Conservation (phyloP, 2,329 filamentous ascomycete genomes). For the Colletotrichum sp. region DNA sequence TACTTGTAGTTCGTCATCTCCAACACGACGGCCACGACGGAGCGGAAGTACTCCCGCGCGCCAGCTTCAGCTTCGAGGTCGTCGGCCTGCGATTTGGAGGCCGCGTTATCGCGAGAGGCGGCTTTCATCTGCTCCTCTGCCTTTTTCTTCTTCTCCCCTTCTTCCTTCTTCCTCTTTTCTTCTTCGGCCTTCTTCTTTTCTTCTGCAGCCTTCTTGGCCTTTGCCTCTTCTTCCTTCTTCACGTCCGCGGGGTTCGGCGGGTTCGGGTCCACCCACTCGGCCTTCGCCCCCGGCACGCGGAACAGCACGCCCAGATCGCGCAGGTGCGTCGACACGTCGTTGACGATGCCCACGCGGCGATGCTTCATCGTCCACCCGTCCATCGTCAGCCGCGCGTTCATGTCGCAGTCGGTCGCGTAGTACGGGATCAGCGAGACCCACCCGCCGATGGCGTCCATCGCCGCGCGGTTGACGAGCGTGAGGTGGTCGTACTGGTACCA, state of each 20-base stretch:
- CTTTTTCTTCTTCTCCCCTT: neutral
- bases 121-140: neutral
- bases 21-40: conserved; percentile 26
- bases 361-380: conserved; percentile 45
- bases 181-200: neutral
- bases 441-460: conserved; percentile 54
- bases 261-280: conserved; percentile 42
- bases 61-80: conserved; percentile 4
- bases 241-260: conserved; percentile 23
- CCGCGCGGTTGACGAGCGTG: conserved; percentile 58
- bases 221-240: neutral
- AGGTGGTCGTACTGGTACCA: conserved; percentile 66
- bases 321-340: conserved; percentile 48
- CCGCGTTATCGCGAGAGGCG: neutral
- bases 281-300: conserved; percentile 40
- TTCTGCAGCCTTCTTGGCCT: neutral
- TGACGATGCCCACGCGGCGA: conserved; percentile 44
- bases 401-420: conserved; percentile 63
- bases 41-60: conserved; percentile 13
- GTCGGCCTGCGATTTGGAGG: neutral
- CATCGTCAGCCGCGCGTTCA: conserved; percentile 55
- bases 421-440: conserved; percentile 65
- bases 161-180: neutral
- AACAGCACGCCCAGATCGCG: conserved; percentile 52
- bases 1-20: conserved; percentile 49